Evolutionary conservation across 768 basidiomycete genomes (phyloP).

Genomic region (Russula sp.): DNA sequence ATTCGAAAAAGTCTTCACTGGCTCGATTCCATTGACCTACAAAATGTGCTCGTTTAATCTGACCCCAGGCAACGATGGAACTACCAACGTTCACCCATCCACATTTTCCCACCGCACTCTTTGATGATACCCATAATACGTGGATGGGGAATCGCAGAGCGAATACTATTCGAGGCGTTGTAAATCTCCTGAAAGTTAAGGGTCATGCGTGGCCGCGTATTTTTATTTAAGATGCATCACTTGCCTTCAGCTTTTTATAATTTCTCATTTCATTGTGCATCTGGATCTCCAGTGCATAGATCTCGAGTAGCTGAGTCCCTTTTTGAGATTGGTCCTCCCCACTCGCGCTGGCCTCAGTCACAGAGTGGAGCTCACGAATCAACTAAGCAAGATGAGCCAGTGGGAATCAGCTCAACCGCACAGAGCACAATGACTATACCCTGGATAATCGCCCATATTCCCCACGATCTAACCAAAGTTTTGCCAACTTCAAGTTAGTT

Average conservation of each 20-base stretch:
- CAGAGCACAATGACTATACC: constrained; percentile 37
- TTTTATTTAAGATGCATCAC: neutral
- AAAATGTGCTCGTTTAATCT: constrained; percentile 2
- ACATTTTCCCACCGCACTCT: constrained; percentile 99
- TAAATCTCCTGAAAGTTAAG: constrained; percentile 77
- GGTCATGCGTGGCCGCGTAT: neutral
- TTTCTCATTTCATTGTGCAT: constrained; percentile 98
- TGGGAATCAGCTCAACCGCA: neutral
- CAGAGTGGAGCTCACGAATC: constrained; percentile 66
- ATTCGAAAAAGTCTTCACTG: constrained; percentile 97
- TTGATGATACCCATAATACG: constrained; percentile 99
- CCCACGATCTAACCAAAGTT: constrained; percentile 93
- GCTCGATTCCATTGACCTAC: constrained; percentile 94
- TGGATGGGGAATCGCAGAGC: constrained; percentile 96
- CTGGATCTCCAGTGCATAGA: constrained; percentile 97
- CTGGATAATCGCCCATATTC: constrained; percentile 82
- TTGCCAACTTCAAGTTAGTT: constrained; percentile 95
- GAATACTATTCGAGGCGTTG: constrained; percentile 87
- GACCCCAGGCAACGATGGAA: neutral
- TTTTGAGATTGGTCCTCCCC: constrained; percentile 85
- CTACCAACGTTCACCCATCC: constrained; percentile 94
- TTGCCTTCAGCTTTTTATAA: constrained; percentile 90
- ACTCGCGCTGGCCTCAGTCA: constrained; percentile 55
- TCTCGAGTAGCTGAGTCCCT: constrained; percentile 91
- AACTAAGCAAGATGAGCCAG: constrained; percentile 41